Percentiles rank a stretch among this genome's conserved stretches.
phyloP scores from a whole-genome alignment of 371 early-diverging fungal species.

The Zychaea mexicana region DNA sequence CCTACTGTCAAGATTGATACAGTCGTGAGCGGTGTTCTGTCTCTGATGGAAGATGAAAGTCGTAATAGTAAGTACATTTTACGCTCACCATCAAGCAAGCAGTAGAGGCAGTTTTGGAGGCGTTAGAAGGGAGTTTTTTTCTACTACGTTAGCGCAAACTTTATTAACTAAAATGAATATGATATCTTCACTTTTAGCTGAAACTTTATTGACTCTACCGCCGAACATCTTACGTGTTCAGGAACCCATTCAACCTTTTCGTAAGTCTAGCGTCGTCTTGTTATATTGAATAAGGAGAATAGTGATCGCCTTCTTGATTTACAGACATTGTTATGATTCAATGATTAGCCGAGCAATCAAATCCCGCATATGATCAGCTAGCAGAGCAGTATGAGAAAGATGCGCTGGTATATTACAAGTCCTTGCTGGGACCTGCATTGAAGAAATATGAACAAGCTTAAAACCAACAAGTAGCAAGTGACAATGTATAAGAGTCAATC shows the following conservation, averaged over 20 bases:
- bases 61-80: background rate
- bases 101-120: background rate
- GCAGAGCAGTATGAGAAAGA: background rate
- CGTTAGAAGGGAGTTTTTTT: too few species aligned
- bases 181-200: background rate
- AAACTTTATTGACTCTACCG: conserved; percentile 23
- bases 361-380: background rate
- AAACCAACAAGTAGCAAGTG: too few species aligned
- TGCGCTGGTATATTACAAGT: background rate
- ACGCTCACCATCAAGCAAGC: too few species aligned
- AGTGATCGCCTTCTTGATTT: too few species aligned
- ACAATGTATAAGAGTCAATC: too few species aligned
- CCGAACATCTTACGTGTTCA: conserved; percentile 9
- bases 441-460: background rate
- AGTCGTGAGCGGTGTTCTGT: background rate
- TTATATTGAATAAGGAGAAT: background rate
- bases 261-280: background rate
- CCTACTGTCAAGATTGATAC: conserved; percentile 1
- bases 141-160: too few species aligned
- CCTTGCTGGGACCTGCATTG: background rate
- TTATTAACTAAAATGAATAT: background rate
- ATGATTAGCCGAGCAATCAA: background rate
- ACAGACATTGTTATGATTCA: background rate
- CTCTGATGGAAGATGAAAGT: background rate
- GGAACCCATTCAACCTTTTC: background rate